These are phyloP conservation scores for Macaranga tanarius DNA, from an alignment of 441 rosid genomes.

Conservation along the genomic window DNA sequence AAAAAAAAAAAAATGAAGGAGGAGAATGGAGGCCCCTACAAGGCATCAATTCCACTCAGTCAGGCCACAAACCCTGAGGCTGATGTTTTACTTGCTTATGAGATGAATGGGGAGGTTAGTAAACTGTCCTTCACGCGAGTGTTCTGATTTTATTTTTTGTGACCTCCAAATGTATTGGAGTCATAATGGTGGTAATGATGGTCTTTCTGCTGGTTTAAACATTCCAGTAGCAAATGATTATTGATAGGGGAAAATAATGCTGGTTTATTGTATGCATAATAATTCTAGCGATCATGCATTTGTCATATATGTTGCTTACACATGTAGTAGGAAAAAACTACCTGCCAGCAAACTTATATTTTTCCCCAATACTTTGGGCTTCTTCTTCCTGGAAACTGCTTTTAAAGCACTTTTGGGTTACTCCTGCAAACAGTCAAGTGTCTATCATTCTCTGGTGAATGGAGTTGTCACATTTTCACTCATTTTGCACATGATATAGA, in stretches of 20 bases:
- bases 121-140: background rate
- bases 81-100: constrained; percentile 95
- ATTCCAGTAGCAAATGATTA: background rate
- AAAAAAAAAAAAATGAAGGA: constrained; percentile 47
- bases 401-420: background rate
- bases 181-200: background rate
- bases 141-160: background rate
- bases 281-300: background rate
- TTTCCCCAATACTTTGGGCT: background rate
- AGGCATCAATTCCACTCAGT: constrained; percentile 86
- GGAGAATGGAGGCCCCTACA: constrained; percentile 97
- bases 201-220: background rate
- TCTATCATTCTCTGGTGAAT: background rate
- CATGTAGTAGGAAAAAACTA: background rate
- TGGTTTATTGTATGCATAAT: background rate
- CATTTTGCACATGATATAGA: background rate
- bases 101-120: constrained; percentile 96
- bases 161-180: background rate
- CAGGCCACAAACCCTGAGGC: constrained; percentile 95
- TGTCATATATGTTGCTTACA: background rate
- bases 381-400: background rate
- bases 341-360: background rate
- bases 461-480: background rate
- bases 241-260: background rate
- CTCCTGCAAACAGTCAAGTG: background rate